Percentiles rank a stretch among this genome's conserved stretches.
Evolutionary conservation across 257 asterid genomes (phyloP).

Genomic region (Nicotiana undulata): DNA sequence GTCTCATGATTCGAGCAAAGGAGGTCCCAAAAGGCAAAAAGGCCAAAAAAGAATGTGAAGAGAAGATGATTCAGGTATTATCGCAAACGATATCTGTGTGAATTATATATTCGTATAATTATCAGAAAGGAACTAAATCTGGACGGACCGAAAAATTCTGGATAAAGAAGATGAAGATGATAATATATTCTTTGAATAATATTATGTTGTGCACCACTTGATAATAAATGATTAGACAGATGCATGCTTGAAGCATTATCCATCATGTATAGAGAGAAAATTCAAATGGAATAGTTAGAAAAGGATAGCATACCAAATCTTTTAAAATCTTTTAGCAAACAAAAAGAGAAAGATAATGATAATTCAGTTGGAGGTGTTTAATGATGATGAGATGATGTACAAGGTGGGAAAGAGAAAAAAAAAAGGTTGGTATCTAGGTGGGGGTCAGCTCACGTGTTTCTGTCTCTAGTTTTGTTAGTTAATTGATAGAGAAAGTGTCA

Average conservation of each 20-base stretch:
- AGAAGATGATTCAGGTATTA: neutral
- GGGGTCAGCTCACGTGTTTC: slow-evolving; percentile 33
- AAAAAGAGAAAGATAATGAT: slow-evolving; percentile 11
- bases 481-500: slow-evolving; percentile 1
- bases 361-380: slow-evolving; percentile 15
- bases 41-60: neutral
- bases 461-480: slow-evolving; percentile 14
- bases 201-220: neutral
- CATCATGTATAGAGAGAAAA: neutral
- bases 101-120: neutral
- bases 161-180: slow-evolving; percentile 1
- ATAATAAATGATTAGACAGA: neutral
- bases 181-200: neutral
- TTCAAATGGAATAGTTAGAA: neutral
- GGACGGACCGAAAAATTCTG: neutral
- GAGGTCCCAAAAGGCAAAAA: neutral
- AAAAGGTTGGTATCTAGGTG: neutral
- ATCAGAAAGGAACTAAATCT: slow-evolving; percentile 4
- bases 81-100: neutral
- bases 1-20: neutral
- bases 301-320: neutral
- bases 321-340: neutral
- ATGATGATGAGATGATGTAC: slow-evolving; percentile 14
- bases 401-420: neutral
- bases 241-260: slow-evolving; percentile 3